Evolutionary conservation across 169 alveolate genomes (phyloP).

Genomic region (Eimeria zaria): DNA sequence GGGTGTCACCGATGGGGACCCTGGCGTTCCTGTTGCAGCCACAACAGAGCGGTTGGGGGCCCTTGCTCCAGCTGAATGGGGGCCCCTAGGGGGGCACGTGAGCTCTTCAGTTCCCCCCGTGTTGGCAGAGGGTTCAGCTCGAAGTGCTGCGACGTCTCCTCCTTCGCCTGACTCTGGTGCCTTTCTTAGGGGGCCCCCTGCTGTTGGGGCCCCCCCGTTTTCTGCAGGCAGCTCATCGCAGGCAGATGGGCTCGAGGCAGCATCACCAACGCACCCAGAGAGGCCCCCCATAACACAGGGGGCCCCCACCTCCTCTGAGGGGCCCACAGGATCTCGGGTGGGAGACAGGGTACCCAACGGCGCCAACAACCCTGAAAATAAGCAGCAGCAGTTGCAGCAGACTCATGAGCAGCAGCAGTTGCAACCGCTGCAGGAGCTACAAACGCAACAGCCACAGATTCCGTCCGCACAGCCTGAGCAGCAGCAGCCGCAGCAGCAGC

Average conservation of each 20-base stretch:
- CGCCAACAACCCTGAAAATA: not conserved
- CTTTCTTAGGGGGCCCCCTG: not conserved
- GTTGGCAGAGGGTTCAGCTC: no score
- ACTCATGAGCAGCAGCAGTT: not conserved
- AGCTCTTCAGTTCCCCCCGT: no score
- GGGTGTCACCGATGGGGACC: not conserved
- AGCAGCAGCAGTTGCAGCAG: not conserved
- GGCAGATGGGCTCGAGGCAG: not conserved
- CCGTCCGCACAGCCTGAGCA: no score
- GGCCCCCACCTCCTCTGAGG: not conserved
- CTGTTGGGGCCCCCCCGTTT: not conserved
- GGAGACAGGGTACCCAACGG: not conserved
- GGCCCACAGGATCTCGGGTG: not conserved
- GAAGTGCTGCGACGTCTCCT: no score
- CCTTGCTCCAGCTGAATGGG: not conserved
- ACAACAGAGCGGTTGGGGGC: not conserved
- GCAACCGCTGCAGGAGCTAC: no score
- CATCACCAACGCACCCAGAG: not conserved
- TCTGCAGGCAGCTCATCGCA: not conserved
- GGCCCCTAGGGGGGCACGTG: conserved; percentile 32
- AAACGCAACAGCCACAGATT: no score
- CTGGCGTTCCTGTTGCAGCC: not conserved
- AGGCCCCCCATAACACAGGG: not conserved
- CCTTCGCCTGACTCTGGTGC: no score
- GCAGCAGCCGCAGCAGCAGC: not conserved